Evolutionary conservation across 208 protist species (phyloP), one percentile per base, ranked within the genome.

Genomic region (Trypanosoma theileri): DNA sequence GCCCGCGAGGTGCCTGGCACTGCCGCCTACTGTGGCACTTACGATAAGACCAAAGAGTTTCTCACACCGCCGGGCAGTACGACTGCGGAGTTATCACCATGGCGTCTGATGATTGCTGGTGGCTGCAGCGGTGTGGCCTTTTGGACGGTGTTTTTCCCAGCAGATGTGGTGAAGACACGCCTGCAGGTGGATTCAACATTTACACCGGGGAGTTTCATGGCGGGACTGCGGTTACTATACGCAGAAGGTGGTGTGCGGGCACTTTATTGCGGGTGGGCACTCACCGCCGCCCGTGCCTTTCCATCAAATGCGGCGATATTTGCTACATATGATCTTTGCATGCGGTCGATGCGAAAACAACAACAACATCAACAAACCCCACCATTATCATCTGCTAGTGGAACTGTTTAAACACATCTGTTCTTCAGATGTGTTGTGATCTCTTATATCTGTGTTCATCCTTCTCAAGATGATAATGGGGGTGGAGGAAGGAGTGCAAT

Each of bases 151-250:
- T 88, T 94, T 45, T 97, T 92, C 59, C 90, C 93, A 0, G 88
- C 88, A 11, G 93, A 97, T 61, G 84, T 95, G 4, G 79, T 91
- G 42, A 95, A 95, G 69, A 96, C 93, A 3, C 77, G 91, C 9
- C 82, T 96, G 24, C 91, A 96, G 73, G 82, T 93, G 16, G 87
- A 95, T 59, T 66, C 84, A 0, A 52, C 52, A 4, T 85, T 77
- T 45, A 45, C 31, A 4, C 21, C 48, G 0, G n/a, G 69, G 40
- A 66, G 62, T 51, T 71, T 96, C 21, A 35, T 60, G 22, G 52
- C 46, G 11, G 79, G 75, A 3, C 69, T 93, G 19, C 44, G 41
- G 11, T 56, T 69, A 26, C 50, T 85, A 51, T 93, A 93, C 69
- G 71, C 66, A 0, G 78, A 89, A 45, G 73, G 78, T 17, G 90